phyloP scores from a whole-genome alignment of 2,329 filamentous ascomycete genomes.

The Aspergillus amoenus region DNA sequence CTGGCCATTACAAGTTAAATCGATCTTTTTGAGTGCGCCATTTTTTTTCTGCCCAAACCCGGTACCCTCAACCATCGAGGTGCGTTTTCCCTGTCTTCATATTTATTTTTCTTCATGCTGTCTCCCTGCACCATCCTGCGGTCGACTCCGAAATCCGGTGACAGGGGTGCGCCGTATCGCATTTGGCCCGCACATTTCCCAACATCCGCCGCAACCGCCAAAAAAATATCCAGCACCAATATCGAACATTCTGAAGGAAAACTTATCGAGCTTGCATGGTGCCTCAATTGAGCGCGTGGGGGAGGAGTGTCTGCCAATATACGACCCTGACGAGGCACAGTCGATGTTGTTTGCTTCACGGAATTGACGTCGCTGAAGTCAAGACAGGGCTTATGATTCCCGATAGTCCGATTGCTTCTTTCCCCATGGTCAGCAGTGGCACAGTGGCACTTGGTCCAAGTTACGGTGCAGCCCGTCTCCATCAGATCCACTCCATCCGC shows the following conservation, averaged over 20 bases:
- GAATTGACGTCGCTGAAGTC: background rate
- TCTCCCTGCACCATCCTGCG: background rate
- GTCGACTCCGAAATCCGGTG: constrained; percentile 5
- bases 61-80: background rate
- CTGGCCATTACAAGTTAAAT: background rate
- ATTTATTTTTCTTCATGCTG: background rate
- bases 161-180: constrained; percentile 3
- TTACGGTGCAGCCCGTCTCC: constrained; percentile 5
- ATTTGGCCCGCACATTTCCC: background rate
- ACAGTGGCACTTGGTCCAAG: background rate
- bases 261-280: constrained; percentile 1
- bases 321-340: too few species aligned
- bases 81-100: background rate
- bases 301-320: background rate
- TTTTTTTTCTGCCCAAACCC: background rate
- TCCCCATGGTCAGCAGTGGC: background rate
- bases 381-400: constrained; percentile 1
- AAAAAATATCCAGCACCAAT: background rate
- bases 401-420: constrained; percentile 4
- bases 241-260: background rate
- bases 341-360: background rate
- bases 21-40: background rate
- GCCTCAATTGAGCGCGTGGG: background rate
- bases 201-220: constrained; percentile 20
- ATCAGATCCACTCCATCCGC: constrained; percentile 9